Evolutionary conservation across 225 moss, liverwort and hornwort genomes (phyloP), one percentile per base, ranked within the genome.

Genomic region (Sphagnum tenellum): DNA sequence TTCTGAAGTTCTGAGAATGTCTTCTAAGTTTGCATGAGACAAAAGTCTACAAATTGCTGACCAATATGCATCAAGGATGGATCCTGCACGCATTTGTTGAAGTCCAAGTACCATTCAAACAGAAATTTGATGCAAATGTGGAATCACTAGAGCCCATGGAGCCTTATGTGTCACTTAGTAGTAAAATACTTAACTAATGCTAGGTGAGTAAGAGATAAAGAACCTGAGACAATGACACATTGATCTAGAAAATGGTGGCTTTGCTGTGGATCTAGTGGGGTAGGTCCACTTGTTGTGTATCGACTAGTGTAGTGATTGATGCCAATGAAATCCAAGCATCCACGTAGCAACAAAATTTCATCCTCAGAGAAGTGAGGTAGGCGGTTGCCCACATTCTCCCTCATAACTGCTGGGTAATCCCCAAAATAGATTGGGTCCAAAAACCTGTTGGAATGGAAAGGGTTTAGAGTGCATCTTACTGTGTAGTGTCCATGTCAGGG

Each of bases 381-480:
- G n/a, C 81, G 81, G 56, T 66, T 48, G 9, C 81, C 76, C 12
- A 67, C 70, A 65, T 72, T 61, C 12, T 69, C 53, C 44, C 79
- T 72, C 86, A 87, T 87, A 44, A 71, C 54, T 56, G 57, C 69
- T 11, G 86, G 82, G 66, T 87, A 82, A 69, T 87, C 86, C 65
- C 82, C 86, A 72, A 78, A 78, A 46, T 67, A 80, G 59, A 82
- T 78, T 3, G 82, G 82, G 72, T 87, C 82, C 50, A 87, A 64
- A 60, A 60, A 87, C 82, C 82, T 87, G 79, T 59, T 2, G 64
- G 29, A 29, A 29, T 29, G 29, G 29, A 29, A 29, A 29, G 1
- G 1, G 29, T 29, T 29, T 1, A 29, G 29, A 29, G 29, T 29
- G 29, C 29, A 29, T 29, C 29, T 29, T 0, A 29, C 29, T 29